Conservation (phyloP, 495 filamentous ascomycete species). For the Penicillium maclennaniae region DNA sequence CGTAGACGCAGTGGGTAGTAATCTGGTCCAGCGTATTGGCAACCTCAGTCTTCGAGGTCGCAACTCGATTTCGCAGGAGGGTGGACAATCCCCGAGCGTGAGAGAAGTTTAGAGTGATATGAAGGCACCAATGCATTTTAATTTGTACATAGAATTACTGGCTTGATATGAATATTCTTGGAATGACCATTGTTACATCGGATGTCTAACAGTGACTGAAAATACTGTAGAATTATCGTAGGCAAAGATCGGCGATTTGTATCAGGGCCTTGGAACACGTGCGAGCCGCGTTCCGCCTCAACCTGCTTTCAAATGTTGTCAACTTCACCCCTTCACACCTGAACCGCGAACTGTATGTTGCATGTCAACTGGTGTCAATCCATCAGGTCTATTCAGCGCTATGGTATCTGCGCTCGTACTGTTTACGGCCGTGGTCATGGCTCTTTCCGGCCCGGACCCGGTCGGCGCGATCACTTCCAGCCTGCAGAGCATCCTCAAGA, state of each 20-base stretch:
- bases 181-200: not conserved
- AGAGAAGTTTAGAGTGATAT: constrained; percentile 32
- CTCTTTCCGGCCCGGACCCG: constrained; percentile 23
- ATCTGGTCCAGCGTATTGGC: constrained; percentile 83
- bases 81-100: constrained; percentile 30
- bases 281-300: constrained; percentile 6
- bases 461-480: constrained; percentile 28
- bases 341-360: not conserved
- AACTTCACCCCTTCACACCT: not conserved
- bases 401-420: constrained; percentile 15
- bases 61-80: constrained; percentile 32
- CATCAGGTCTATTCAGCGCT: not conserved
- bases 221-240: not conserved
- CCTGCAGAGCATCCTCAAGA: constrained; percentile 41
- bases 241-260: not conserved
- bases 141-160: constrained; percentile 19
- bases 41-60: constrained; percentile 59
- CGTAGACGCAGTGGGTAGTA: constrained; percentile 92
- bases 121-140: not conserved
- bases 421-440: constrained; percentile 21
- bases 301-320: not conserved
- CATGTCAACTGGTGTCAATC: not conserved
- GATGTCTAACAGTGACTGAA: not conserved
- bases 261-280: constrained; percentile 2
- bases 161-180: constrained; percentile 9